A percentile compares a stretch with the other conserved stretches of the same genome.
Conservation (phyloP, 129 eudicot genomes). For the Tanacetum coccineum region DNA sequence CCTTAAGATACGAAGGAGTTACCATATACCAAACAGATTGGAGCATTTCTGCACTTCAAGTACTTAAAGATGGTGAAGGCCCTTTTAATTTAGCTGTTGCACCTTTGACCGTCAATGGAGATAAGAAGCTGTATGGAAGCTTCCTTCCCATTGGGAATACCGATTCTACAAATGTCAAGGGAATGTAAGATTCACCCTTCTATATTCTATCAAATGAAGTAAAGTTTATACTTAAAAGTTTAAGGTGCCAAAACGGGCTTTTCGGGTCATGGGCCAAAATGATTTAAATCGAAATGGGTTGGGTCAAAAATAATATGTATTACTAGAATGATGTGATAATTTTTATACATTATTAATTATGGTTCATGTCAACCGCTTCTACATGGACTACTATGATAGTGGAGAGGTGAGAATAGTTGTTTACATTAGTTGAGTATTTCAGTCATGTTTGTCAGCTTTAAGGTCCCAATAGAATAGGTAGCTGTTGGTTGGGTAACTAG, state of each 20-base stretch:
- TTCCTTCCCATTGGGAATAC: slow-evolving; percentile 71
- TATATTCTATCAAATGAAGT: neutral
- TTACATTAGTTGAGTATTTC: neutral
- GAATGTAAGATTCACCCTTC: slow-evolving; percentile 59
- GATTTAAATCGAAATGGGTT: no score
- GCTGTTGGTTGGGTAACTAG: no score
- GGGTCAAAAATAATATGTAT: neutral
- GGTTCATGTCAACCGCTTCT: slow-evolving; percentile 86
- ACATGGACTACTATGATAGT: slow-evolving; percentile 87
- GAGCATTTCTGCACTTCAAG: slow-evolving; percentile 88
- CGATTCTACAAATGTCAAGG: slow-evolving; percentile 72
- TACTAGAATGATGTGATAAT: no score
- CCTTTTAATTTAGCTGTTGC: slow-evolving; percentile 98
- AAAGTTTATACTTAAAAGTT: slow-evolving; percentile 1
- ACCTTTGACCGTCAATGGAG: slow-evolving; percentile 80
- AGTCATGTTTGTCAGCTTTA: neutral
- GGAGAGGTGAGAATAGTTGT: slow-evolving; percentile 69
- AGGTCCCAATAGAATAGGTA: no score
- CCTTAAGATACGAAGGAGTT: slow-evolving; percentile 84
- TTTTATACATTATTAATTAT: no score
- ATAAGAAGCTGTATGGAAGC: slow-evolving; percentile 95
- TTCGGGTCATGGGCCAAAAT: no score
- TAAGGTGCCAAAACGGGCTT: no score
- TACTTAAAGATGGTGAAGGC: slow-evolving; percentile 80
- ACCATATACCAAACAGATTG: slow-evolving; percentile 96